A percentile compares a stretch with the other conserved stretches of the same genome.
Conservation (phyloP, 768 basidiomycete species). For the Lactifluus pinguis region DNA sequence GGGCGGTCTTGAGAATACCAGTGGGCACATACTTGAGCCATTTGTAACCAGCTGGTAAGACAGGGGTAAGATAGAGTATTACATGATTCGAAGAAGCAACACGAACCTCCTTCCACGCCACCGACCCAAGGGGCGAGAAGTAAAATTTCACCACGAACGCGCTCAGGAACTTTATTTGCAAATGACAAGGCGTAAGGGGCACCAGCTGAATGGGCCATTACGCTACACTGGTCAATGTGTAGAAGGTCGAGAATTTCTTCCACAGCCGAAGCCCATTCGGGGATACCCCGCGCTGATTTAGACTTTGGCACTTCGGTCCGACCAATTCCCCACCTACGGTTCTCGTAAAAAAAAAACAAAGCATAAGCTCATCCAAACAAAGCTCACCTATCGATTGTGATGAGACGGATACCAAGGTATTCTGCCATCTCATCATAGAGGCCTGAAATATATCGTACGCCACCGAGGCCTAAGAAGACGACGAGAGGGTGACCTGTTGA, state of each 20-base stretch:
- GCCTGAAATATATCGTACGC: constrained; percentile 90
- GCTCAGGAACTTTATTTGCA: constrained; percentile 62
- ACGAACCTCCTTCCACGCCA: constrained; percentile 79
- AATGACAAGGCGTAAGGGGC: constrained; percentile 90
- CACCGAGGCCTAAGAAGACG: constrained; percentile 88
- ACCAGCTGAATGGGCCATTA: constrained; percentile 95
- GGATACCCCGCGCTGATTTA: constrained; percentile 66
- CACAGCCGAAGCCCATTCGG: constrained; percentile 86
- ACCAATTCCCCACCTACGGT: constrained; percentile 80
- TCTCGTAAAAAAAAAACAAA: constrained; percentile 1
- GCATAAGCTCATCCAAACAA: neutral
- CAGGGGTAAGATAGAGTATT: constrained; percentile 9
- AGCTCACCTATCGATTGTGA: constrained; percentile 84
- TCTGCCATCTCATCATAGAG: constrained; percentile 95
- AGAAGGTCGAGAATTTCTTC: constrained; percentile 83
- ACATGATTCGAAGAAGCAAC: neutral
- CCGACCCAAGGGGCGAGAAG: constrained; percentile 95
- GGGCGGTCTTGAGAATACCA: constrained; percentile 86
- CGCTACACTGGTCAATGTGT: constrained; percentile 67
- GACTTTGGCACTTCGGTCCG: constrained; percentile 62
- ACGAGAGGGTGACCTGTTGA: constrained; percentile 81
- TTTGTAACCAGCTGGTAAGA: constrained; percentile 64
- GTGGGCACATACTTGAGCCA: constrained; percentile 97
- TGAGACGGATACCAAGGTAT: constrained; percentile 74
- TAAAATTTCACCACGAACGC: constrained; percentile 77